phyloP scores from a whole-genome alignment of 148 eudicot genomes.

The Spergularia bocconei region DNA sequence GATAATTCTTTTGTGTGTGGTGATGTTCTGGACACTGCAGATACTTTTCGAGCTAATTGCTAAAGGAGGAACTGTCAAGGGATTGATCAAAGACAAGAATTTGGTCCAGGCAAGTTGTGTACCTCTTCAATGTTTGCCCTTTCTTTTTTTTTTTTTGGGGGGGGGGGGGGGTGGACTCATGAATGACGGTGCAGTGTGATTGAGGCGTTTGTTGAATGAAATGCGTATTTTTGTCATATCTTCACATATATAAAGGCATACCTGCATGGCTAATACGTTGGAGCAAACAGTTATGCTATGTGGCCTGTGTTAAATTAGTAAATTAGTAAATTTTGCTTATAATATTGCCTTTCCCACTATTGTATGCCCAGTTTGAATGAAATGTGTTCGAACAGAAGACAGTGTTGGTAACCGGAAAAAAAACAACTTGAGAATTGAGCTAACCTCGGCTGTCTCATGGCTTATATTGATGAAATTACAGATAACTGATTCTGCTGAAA shows the following conservation, averaged over 20 bases:
- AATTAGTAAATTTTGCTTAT: neutral
- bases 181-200: neutral
- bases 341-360: neutral
- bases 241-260: neutral
- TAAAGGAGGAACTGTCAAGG: slow-evolving; percentile 96
- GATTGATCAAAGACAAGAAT: slow-evolving; percentile 79
- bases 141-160: neutral
- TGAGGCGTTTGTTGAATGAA: neutral
- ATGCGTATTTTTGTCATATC: neutral
- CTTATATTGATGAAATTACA: slow-evolving; percentile 28
- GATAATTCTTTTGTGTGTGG: neutral
- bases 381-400: neutral
- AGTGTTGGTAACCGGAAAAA: neutral
- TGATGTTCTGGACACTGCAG: slow-evolving; percentile 36
- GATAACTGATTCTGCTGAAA: slow-evolving; percentile 74
- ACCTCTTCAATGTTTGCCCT: neutral
- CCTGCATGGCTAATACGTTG: neutral
- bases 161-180: neutral
- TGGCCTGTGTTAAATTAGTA: neutral
- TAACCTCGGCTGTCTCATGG: slow-evolving; percentile 1
- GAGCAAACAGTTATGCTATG: neutral
- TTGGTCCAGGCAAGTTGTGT: slow-evolving; percentile 74
- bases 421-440: neutral
- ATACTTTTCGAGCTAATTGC: slow-evolving; percentile 86
- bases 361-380: neutral